These are phyloP conservation scores for Peniophora sp. DNA, from an alignment of 1,284 basidiomycete genomes.

Conservation along the genomic window DNA sequence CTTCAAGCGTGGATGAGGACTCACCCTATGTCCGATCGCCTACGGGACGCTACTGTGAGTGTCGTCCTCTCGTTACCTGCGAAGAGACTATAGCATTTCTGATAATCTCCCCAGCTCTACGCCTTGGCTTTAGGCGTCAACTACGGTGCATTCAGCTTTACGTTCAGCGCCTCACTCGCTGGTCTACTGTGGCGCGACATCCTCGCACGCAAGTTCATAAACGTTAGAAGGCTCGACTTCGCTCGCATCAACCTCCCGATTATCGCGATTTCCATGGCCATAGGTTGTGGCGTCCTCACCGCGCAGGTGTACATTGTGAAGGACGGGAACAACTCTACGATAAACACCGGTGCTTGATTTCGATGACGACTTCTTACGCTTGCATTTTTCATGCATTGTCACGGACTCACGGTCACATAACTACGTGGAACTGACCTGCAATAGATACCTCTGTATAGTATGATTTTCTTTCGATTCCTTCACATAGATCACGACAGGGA, in stretches of 20 bases:
- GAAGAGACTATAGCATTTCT: too few relatives aligned
- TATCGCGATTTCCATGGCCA: constrained; percentile 19
- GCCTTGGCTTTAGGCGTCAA: constrained; percentile 81
- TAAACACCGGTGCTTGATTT: too few relatives aligned
- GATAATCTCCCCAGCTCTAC: constrained; percentile 26
- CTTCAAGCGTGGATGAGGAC: constrained; percentile 30
- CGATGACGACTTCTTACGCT: too few relatives aligned
- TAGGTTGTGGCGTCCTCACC: constrained; percentile 19
- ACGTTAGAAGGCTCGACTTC: constrained; percentile 63
- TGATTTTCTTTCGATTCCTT: too few relatives aligned
- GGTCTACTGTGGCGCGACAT: constrained; percentile 86
- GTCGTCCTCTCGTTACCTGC: constrained; percentile 14
- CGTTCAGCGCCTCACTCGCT: constrained; percentile 86
- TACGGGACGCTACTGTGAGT: constrained; percentile 1
- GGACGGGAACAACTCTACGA: too few relatives aligned
- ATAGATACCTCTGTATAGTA: too few relatives aligned
- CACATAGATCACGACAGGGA: too few relatives aligned
- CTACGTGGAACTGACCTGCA: too few relatives aligned
- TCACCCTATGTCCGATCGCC: constrained; percentile 9
- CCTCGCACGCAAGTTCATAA: constrained; percentile 70
- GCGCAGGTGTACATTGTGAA: constrained; percentile 16
- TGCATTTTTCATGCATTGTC: too few relatives aligned
- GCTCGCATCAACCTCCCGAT: constrained; percentile 58
- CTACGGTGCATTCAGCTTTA: constrained; percentile 88
- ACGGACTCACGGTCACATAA: too few relatives aligned